These are phyloP conservation scores for Poa pratensis DNA, from an alignment of 176 grass and related monocot genomes.

Conservation along the genomic window DNA sequence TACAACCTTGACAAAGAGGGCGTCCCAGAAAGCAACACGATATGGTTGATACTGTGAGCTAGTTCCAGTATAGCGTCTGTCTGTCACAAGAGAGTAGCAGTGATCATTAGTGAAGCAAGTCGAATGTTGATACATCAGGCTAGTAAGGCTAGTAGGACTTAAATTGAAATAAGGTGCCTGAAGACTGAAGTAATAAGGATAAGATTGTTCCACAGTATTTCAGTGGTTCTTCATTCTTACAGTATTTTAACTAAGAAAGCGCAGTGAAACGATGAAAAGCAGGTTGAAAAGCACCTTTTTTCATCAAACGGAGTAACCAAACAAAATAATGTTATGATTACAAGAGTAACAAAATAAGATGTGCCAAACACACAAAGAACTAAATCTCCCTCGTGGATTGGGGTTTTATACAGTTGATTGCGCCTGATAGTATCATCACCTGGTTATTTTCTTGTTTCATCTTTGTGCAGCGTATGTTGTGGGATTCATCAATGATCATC, in stretches of 20 bases:
- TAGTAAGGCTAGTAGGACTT: conserved; percentile 30
- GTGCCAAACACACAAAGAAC: conserved; percentile 28
- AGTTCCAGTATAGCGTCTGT: conserved; percentile 79
- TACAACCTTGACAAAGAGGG: conserved; percentile 95
- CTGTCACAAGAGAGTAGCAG: conserved; percentile 46
- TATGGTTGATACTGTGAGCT: conserved; percentile 55
- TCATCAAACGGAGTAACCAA: conserved; percentile 20
- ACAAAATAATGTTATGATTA: conserved; percentile 33
- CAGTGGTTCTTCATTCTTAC: background rate
- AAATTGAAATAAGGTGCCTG: conserved; percentile 21
- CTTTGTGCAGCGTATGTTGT: conserved; percentile 92
- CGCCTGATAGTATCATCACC: conserved; percentile 46
- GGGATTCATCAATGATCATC: conserved; percentile 97
- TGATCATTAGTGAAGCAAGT: conserved; percentile 28
- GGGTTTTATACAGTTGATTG: conserved; percentile 5
- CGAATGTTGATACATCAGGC: conserved; percentile 23
- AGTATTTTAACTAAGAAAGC: conserved; percentile 23
- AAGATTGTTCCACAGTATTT: conserved; percentile 12
- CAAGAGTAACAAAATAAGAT: conserved; percentile 20
- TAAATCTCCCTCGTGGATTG: conserved; percentile 30
- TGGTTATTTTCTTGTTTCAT: conserved; percentile 67
- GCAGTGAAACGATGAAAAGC: background rate
- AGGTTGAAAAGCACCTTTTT: conserved; percentile 9
- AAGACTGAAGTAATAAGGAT: conserved; percentile 29
- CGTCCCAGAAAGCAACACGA: conserved; percentile 91